Percentiles rank a stretch among this genome's conserved stretches.
phyloP scores from a whole-genome alignment of 495 filamentous ascomycete species.

The Acidomyces sp. region DNA sequence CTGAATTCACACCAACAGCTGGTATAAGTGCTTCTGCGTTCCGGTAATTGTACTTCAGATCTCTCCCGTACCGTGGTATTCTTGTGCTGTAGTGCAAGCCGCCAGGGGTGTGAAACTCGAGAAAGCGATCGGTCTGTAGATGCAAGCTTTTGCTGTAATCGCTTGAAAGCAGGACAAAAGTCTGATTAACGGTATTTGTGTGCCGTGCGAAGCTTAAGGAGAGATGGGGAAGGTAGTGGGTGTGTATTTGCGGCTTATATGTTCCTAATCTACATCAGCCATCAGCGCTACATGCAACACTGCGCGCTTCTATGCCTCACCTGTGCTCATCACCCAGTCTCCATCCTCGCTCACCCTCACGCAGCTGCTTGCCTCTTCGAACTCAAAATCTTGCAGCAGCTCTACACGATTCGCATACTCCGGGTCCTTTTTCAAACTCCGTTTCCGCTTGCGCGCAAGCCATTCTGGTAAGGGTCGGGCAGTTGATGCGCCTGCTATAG shows the following conservation, averaged over 20 bases:
- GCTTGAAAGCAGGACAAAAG: constrained; percentile 78
- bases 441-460: constrained; percentile 79
- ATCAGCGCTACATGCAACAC: background rate
- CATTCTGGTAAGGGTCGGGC: constrained; percentile 89
- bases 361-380: constrained; percentile 93
- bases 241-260: constrained; percentile 95
- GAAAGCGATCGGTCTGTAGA: constrained; percentile 75
- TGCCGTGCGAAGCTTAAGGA: constrained; percentile 88
- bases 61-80: constrained; percentile 82
- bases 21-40: constrained; percentile 79
- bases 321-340: constrained; percentile 96
- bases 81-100: constrained; percentile 80
- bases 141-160: constrained; percentile 95
- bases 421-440: constrained; percentile 82
- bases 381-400: constrained; percentile 93
- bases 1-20: constrained; percentile 70
- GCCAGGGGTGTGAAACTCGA: constrained; percentile 87
- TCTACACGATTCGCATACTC: constrained; percentile 91
- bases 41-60: constrained; percentile 73
- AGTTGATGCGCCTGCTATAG: constrained; percentile 82
- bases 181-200: constrained; percentile 84
- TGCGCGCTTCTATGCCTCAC: constrained; percentile 31
- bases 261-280: constrained; percentile 38
- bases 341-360: constrained; percentile 88
- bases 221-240: constrained; percentile 83